phyloP scores from a whole-genome alignment of 2,329 filamentous ascomycete species.

The Daldinia eschscholtzii region DNA sequence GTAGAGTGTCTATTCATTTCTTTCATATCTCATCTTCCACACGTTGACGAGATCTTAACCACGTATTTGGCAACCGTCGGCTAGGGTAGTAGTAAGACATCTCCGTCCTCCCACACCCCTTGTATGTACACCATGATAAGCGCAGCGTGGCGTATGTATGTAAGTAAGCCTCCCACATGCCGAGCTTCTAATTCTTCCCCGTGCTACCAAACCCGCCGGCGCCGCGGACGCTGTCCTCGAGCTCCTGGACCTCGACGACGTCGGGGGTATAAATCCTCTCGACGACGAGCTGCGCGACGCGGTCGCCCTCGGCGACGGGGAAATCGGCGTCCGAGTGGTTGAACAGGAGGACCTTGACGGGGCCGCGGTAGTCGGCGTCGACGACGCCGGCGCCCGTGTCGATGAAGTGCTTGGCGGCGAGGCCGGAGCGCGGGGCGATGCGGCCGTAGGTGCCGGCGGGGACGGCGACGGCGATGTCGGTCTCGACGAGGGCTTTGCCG shows the following conservation, averaged over 20 bases:
- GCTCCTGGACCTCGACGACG: constrained; percentile 86
- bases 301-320: constrained; percentile 84
- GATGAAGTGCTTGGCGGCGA: constrained; percentile 94
- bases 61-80: not conserved
- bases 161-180: not conserved
- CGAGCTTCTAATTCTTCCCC: constrained; percentile 59
- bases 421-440: constrained; percentile 89
- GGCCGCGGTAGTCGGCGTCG: constrained; percentile 95
- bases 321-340: constrained; percentile 91
- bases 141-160: no score
- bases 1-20: not conserved
- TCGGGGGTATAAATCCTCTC: constrained; percentile 96
- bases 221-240: constrained; percentile 91
- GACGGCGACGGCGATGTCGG: constrained; percentile 90
- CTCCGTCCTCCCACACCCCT: not conserved
- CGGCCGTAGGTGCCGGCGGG: constrained; percentile 93
- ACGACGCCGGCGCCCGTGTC: constrained; percentile 97
- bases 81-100: not conserved
- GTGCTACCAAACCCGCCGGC: constrained; percentile 94
- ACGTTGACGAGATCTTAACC: not conserved
- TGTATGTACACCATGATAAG: no score
- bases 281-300: constrained; percentile 91
- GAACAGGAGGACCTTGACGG: constrained; percentile 94
- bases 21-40: constrained; percentile 1
- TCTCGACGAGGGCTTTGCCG: constrained; percentile 89